phyloP scores from a whole-genome alignment of 2,329 filamentous ascomycete genomes.

The Diaporthe citrichinensis region DNA sequence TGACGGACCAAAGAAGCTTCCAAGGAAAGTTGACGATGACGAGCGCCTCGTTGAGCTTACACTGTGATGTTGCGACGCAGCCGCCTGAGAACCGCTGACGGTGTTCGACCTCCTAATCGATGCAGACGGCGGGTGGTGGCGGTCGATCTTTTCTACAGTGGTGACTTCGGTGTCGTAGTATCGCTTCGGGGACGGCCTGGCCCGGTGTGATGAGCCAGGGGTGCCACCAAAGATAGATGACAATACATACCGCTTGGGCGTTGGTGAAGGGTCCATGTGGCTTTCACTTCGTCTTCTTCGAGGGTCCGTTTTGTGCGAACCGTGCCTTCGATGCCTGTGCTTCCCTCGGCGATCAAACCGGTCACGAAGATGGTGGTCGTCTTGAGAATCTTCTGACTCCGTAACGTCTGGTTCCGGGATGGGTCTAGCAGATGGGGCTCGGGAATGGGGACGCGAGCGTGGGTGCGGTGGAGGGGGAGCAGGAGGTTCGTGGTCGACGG shows the following conservation, averaged over 20 bases:
- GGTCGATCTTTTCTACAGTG: constrained; percentile 47
- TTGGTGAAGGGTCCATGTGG: constrained; percentile 44
- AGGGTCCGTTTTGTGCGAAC: constrained; percentile 46
- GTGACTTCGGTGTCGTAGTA: constrained; percentile 50
- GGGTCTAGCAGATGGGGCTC: constrained; percentile 42
- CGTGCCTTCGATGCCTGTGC: constrained; percentile 46
- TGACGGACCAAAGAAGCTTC: constrained; percentile 50
- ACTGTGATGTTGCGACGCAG: constrained; percentile 52
- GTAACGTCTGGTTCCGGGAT: constrained; percentile 28
- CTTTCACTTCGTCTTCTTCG: constrained; percentile 47
- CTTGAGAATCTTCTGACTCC: constrained; percentile 29
- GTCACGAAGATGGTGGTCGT: constrained; percentile 39
- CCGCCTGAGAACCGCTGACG: constrained; percentile 51
- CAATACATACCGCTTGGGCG: constrained; percentile 50
- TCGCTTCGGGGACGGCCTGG: constrained; percentile 43
- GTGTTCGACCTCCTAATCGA: constrained; percentile 52
- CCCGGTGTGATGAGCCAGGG: constrained; percentile 34
- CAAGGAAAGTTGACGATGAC: constrained; percentile 53
- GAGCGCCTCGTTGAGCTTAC: constrained; percentile 54
- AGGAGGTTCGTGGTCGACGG: constrained; percentile 36
- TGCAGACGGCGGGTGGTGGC: constrained; percentile 45
- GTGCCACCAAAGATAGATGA: constrained; percentile 19
- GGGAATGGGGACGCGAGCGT: constrained; percentile 46
- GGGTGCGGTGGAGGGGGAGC: constrained; percentile 22
- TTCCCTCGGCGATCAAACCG: constrained; percentile 34